Percentiles rank a stretch among this genome's conserved stretches.
These are phyloP conservation scores for Rubroboletus satanas DNA, from an alignment of 768 basidiomycete genomes.

Conservation along the genomic window DNA sequence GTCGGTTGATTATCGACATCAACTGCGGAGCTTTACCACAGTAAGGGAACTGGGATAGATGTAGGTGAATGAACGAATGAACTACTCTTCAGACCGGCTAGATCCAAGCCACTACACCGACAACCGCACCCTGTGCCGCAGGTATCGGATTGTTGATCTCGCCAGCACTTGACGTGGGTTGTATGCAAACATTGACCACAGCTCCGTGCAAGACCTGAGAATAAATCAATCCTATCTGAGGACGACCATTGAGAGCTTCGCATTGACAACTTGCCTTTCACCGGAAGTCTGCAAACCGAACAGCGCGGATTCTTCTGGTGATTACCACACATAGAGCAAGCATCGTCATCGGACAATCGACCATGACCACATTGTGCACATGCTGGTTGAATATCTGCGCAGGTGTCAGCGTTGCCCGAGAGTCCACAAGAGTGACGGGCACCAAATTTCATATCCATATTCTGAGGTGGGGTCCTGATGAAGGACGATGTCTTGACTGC, in stretches of 20 bases:
- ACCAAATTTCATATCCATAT: slow-evolving; percentile 37
- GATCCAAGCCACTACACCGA: slow-evolving; percentile 37
- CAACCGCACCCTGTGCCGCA: slow-evolving; percentile 74
- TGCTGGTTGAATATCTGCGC: slow-evolving; percentile 43
- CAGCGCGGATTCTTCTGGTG: slow-evolving; percentile 50
- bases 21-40: neutral
- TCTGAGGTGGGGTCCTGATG: slow-evolving; percentile 22
- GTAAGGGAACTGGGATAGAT: neutral
- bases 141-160: slow-evolving; percentile 37
- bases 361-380: slow-evolving; percentile 44
- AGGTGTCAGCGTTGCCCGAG: slow-evolving; percentile 1
- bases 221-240: neutral
- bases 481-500: slow-evolving; percentile 41
- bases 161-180: slow-evolving; percentile 65
- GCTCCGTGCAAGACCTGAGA: slow-evolving; percentile 55
- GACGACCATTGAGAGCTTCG: neutral
- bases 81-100: neutral
- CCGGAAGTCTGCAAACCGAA: slow-evolving; percentile 71
- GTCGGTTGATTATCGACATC: neutral
- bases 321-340: slow-evolving; percentile 43
- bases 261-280: slow-evolving; percentile 50
- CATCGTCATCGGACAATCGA: slow-evolving; percentile 31
- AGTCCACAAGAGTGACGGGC: neutral
- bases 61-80: slow-evolving; percentile 14
- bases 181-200: slow-evolving; percentile 63